These are phyloP conservation scores for Neofusicoccum parvum DNA, from an alignment of 2,329 filamentous ascomycete genomes.

Conservation along the genomic window DNA sequence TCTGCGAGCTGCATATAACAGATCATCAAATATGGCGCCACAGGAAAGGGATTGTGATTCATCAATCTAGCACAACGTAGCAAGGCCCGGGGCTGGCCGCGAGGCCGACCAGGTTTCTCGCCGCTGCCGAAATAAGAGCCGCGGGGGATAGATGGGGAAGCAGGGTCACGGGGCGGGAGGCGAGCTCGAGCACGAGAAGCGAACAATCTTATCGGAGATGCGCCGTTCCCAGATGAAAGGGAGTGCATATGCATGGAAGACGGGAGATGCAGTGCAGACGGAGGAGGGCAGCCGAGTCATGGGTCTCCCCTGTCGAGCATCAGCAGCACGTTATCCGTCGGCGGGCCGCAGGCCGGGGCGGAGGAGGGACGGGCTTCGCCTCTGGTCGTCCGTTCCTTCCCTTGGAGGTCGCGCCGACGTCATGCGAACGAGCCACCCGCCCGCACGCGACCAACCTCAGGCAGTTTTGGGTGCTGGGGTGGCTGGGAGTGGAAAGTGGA, in stretches of 20 bases:
- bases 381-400: not conserved
- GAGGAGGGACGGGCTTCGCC: not conserved
- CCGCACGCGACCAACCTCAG: not conserved
- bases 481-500: conserved; percentile 13
- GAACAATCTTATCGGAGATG: not conserved
- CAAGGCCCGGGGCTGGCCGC: not conserved
- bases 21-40: not conserved
- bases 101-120: not conserved
- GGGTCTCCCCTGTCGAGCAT: not conserved
- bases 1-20: not conserved
- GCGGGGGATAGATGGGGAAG: not conserved
- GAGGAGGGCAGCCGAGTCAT: not conserved
- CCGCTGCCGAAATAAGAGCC: not conserved
- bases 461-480: not conserved
- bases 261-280: not conserved
- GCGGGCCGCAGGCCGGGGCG: conserved; percentile 14
- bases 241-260: conserved; percentile 9
- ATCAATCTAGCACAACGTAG: not conserved
- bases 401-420: not conserved
- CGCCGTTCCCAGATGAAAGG: not conserved
- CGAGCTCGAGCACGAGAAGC: not conserved
- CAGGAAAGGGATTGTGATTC: not conserved
- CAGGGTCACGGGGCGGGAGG: too few relatives aligned
- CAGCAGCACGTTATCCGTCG: not conserved
- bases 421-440: conserved; percentile 10